Base-by-base conservation (phyloP, 2,329 filamentous ascomycete genomes). In the Colletotrichum gigasporum region DNA sequence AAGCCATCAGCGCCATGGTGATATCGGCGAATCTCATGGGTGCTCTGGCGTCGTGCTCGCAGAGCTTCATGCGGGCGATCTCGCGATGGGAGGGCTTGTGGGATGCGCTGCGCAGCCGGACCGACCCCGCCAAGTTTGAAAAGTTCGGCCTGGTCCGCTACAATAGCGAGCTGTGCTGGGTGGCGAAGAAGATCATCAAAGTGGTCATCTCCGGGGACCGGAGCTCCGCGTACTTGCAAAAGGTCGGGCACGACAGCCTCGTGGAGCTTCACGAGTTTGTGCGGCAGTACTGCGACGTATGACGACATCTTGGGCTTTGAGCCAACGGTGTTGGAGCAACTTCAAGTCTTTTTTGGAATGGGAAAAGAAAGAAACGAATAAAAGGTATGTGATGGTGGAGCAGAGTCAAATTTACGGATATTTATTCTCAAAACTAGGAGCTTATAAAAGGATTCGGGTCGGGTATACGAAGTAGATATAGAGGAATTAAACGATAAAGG, bases 21-120 rank as follows among this genome's bases (percentile, higher is more conserved):
- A 44, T 64, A 11, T 50, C 67, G 3, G 57, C 67, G 4, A 56
- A 66, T n/a, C 57, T 67, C 18, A 68, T 63, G 59, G 67, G 63
- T 7, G 48, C 60, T 2, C 51, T 71, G 10, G 52, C 65, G 0
- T 8, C 56, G 5, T 56, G 57, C 8, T 45, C 66, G 1, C 48
- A 65, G 1, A 45, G 56, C 10, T 18, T 70, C 18, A 30, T 67
- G 1, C 66, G 69, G 6, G 67, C 70, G 16, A 30, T 68, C 4
- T 52, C 63, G 2, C 62, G 70, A 7, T 72, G 70, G 70, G 68
- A 70, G 37, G 26, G 48, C 22, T 65, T 71, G 24, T 71, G 70
- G 68, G 65, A 57, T 1, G 41, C 48, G 9, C 34, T 57, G 2
- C 50, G 45, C 4, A 9, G 28, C 18, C 30, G 37, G 2, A 30